phyloP scores from a whole-genome alignment of 2,329 filamentous ascomycete species.

The Aureobasidium sp. region DNA sequence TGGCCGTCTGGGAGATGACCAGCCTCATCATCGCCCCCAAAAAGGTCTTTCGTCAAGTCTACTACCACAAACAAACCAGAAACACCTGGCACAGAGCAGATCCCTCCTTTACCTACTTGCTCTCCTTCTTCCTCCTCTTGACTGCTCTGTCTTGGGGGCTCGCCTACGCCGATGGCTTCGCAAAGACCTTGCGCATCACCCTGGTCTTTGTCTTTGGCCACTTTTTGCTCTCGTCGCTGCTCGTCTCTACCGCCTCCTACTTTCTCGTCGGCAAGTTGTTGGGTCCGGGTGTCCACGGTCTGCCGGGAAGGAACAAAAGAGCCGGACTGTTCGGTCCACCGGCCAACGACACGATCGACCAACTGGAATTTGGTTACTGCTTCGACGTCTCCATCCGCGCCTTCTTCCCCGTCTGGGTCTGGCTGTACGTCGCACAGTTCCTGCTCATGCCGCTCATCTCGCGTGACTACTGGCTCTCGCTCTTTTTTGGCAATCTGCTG shows the following conservation, averaged over 20 bases:
- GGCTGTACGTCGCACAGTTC: slow-evolving; percentile 61
- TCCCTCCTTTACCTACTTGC: slow-evolving; percentile 62
- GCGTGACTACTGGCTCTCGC: slow-evolving; percentile 48
- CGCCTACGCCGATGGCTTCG: slow-evolving; percentile 42
- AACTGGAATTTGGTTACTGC: slow-evolving; percentile 63
- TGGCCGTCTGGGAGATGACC: slow-evolving; percentile 67
- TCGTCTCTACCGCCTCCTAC: slow-evolving; percentile 56
- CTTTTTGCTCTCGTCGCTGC: slow-evolving; percentile 54
- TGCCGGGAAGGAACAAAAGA: slow-evolving; percentile 45
- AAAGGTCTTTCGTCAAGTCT: slow-evolving; percentile 64
- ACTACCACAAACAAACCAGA: slow-evolving; percentile 61
- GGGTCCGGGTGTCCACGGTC: slow-evolving; percentile 48
- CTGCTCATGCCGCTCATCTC: slow-evolving; percentile 56
- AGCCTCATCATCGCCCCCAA: slow-evolving; percentile 61
- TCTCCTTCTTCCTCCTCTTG: slow-evolving; percentile 56
- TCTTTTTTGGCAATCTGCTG: slow-evolving; percentile 58
- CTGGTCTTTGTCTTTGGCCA: slow-evolving; percentile 49
- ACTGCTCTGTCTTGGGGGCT: slow-evolving; percentile 54
- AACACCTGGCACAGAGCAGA: slow-evolving; percentile 65
- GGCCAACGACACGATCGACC: slow-evolving; percentile 44
- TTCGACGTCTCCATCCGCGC: slow-evolving; percentile 63
- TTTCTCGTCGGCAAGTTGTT: slow-evolving; percentile 57
- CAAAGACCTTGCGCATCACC: slow-evolving; percentile 38
- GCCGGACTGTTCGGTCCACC: slow-evolving; percentile 54
- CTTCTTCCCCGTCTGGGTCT: slow-evolving; percentile 61